Evolutionary conservation across 345 rosid species (phyloP), one percentile per base, ranked within the genome.

Genomic region (Acer negundo): DNA sequence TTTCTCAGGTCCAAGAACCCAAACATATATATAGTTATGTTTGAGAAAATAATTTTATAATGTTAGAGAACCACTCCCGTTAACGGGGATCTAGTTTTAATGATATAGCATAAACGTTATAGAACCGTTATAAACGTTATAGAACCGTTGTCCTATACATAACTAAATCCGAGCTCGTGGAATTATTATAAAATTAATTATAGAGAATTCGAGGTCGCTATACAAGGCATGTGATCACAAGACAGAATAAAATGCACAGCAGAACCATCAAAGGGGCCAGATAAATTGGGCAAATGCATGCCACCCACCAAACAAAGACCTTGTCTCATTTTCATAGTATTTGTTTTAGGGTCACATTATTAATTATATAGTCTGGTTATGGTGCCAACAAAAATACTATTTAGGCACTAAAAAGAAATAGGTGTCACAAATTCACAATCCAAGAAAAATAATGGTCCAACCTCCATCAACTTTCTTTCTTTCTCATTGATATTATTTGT

Each of bases 171-270:
- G 4, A 35, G 6, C 38, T 35, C 6, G 38, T 0, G 6, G 38
- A 35, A 35, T 35, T 44, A 26, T 1, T 16, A 12, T n/a, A n/a
- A 8, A 31, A 23, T 13, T 20, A 20, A 28, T 51, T 51, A 28
- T 22, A 22, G 15, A 44, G 17, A 13, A 49, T 49, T 35, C 38
- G 51, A 12, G 3, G 68, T 68, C 46, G 20, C 38, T 63, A 17
- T 73, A 46, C 68, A 63, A 3, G n/a, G 78, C 83, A 74, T 44
- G 81, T 69, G 78, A 49, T 49, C 17, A 49, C 17, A 49, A 38
- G 56, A 44, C 55, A 28, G 78, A 74, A 66, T 58, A 75, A 64
- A 80, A 51, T 70, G 79, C 72, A 64, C n/a, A 16, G 59, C 35
- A 31, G 35, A 28, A 66, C 46, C 71, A 35, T 59, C 26, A 6